Evolutionary conservation across 352 stramenopile genomes (phyloP), one percentile per base, ranked within the genome.

Genomic region (Globisporangium middletonii): DNA sequence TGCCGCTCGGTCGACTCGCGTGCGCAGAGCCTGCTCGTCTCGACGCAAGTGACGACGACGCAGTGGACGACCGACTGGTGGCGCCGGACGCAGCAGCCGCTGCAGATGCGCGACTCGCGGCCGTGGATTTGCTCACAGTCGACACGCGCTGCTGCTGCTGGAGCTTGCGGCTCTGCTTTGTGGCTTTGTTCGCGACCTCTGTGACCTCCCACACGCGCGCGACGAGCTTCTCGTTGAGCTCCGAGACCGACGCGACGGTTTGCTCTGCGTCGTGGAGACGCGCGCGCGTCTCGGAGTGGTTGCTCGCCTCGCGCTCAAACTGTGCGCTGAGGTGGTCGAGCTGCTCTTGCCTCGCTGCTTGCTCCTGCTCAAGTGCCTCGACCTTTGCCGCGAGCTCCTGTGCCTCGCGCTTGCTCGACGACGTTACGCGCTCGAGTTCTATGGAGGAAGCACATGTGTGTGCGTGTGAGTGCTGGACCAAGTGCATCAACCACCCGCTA

Each of bases 191-290:
- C 5, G 65, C 69, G 48, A 71, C 60, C 47, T 86, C 75, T 2
- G 72, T 87, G 19, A 72, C 69, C 53, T 88, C 77, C 73, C 79
- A 83, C 0, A 89, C 67, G 43, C 86, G 84, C 3, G 60, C 59
- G 2, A 89, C 75, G 16, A 92, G 59, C 44, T 88, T 88, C 37
- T 92, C 79, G 38, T 92, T 88, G 18, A 88, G 59, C 50, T 89
- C 77, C 2, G 79, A 83, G 19, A 92, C 72, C 6, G 74, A 77
- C 13, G 68, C 70, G 33, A 88, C 65, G 1, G 77, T 88, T 78
- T 89, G 72, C 81, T 91, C 81, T 0, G 79, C 64, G n/a, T 87
- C 72, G 33, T 70, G 69, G 1, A 89, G 49, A 0, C 72, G 71
- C 54, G 77, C 70, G 50, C 67, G 74, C 0, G 69, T 74, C 50